These are phyloP conservation scores for Rhynchosporium secalis DNA, from an alignment of 2,329 filamentous ascomycete species.

Conservation along the genomic window DNA sequence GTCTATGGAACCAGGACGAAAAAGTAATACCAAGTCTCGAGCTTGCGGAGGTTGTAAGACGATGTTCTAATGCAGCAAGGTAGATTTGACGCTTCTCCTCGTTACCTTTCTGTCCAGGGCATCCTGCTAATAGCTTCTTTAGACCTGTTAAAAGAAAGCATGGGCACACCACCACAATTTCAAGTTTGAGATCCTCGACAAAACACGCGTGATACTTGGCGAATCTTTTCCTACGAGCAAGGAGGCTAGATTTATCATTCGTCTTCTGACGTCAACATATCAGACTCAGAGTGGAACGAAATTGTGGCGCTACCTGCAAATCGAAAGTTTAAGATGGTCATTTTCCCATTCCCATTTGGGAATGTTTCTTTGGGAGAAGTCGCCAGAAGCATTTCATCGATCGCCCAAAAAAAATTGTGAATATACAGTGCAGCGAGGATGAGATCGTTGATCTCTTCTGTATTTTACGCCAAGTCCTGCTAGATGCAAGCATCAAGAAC, in stretches of 20 bases:
- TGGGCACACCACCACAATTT: slow-evolving; percentile 9
- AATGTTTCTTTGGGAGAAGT: not conserved
- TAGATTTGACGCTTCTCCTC: not conserved
- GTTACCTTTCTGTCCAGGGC: no score
- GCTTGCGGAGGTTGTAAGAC: not conserved
- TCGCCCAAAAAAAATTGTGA: slow-evolving; percentile 5
- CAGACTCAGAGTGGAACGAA: not conserved
- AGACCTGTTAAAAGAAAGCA: not conserved
- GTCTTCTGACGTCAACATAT: not conserved
- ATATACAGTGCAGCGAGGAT: not conserved
- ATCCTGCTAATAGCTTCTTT: not conserved
- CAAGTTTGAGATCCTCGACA: not conserved
- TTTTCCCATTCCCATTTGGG: no score
- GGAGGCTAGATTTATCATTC: slow-evolving; percentile 4
- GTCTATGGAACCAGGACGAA: not conserved
- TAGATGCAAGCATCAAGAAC: no score
- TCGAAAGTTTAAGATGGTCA: slow-evolving; percentile 7
- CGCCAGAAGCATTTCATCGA: not conserved
- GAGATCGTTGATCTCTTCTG: slow-evolving; percentile 14
- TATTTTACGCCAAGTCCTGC: not conserved
- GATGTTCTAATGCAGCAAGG: slow-evolving; percentile 10
- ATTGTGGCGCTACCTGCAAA: not conserved
- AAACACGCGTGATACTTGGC: not conserved
- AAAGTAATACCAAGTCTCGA: not conserved
- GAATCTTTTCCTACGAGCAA: not conserved